Base-by-base conservation (phyloP, 495 filamentous ascomycete species). In the Talaromyces thailandensis region DNA sequence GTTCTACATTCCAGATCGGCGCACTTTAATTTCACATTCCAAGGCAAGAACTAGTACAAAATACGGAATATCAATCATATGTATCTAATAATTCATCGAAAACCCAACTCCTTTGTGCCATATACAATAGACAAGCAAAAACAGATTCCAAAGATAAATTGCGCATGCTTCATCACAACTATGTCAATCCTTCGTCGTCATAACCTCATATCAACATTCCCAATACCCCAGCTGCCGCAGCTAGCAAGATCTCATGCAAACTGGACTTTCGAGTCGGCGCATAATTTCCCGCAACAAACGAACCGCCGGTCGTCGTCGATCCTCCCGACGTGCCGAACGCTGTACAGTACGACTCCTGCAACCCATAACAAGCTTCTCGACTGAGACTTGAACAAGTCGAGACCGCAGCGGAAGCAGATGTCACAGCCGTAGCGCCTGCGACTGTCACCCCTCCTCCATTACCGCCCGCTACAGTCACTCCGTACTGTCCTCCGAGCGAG, bases 361-460 rank as follows among this genome's bases (percentile, higher is more conserved):
- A 63, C 16, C 82, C 82, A 66, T 84, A 82, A 62, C 86, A 88
- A 32, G 85, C 86, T 62, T 79, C 64, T 16, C 69, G 65, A 57
- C 84, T 88, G 62, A 89, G 72, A 64, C 83, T 88, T 16, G 81
- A 82, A 71, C 89, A 92, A 8, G 89, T 84, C 18, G 83, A 82
- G 4, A 78, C 80, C 7, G 87, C 87, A 40, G 79, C 78, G 6
- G 79, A 70, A 6, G 74, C 48, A 1, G 71, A 76, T 21, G 68
- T 71, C 16, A 76, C 73, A 16, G 79, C 76, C 11, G 77, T 73
- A 21, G 81, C 79, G 0, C 84, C 88, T 45, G 81, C 79, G 24
- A 88, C 80, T 1, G 87, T 90, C 40, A 88, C 84, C 24, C 84
- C 85, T 50, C 78, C 83, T 4, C 71, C 77, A 18, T 75, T 77